These are phyloP conservation scores for Fragaria nilgerrensis DNA, from an alignment of 306 rosid species.

Conservation along the genomic window DNA sequence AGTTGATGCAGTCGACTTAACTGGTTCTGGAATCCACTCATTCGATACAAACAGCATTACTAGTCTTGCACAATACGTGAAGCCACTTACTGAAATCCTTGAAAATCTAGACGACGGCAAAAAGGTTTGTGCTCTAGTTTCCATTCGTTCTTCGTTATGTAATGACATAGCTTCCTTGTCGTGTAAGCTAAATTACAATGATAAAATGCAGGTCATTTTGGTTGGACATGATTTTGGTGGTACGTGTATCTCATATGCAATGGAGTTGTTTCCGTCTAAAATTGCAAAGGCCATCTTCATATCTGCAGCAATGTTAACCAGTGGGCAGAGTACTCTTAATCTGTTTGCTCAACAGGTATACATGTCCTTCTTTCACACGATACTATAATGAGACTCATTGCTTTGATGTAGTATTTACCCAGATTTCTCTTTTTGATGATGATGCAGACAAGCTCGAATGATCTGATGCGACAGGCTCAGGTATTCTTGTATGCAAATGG, in stretches of 20 bases:
- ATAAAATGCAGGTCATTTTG: slow-evolving; percentile 53
- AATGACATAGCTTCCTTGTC: neutral
- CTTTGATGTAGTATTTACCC: neutral
- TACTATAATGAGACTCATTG: neutral
- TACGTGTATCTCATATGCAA: slow-evolving; percentile 66
- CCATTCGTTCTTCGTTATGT: neutral
- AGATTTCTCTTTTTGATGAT: neutral
- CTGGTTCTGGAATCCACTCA: slow-evolving; percentile 71
- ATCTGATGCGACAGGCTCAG: slow-evolving; percentile 69
- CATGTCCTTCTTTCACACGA: slow-evolving; percentile 10
- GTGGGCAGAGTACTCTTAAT: slow-evolving; percentile 70
- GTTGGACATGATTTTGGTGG: slow-evolving; percentile 95
- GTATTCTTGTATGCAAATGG: slow-evolving; percentile 67
- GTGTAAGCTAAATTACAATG: neutral
- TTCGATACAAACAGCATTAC: slow-evolving; percentile 60
- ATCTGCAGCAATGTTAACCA: slow-evolving; percentile 73
- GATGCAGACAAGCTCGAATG: slow-evolving; percentile 56
- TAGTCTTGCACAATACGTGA: slow-evolving; percentile 63
- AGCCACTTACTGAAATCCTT: slow-evolving; percentile 62
- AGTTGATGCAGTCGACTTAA: slow-evolving; percentile 70
- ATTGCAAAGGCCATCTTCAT: slow-evolving; percentile 70
- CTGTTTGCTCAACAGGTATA: slow-evolving; percentile 64
- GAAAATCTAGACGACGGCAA: slow-evolving; percentile 54
- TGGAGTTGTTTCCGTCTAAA: slow-evolving; percentile 68
- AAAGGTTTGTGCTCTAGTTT: slow-evolving; percentile 43